Percentiles rank a stretch among this genome's conserved stretches.
These are phyloP conservation scores for Dactylellina parvicollis DNA, from an alignment of 2,329 filamentous ascomycete genomes.

Conservation along the genomic window DNA sequence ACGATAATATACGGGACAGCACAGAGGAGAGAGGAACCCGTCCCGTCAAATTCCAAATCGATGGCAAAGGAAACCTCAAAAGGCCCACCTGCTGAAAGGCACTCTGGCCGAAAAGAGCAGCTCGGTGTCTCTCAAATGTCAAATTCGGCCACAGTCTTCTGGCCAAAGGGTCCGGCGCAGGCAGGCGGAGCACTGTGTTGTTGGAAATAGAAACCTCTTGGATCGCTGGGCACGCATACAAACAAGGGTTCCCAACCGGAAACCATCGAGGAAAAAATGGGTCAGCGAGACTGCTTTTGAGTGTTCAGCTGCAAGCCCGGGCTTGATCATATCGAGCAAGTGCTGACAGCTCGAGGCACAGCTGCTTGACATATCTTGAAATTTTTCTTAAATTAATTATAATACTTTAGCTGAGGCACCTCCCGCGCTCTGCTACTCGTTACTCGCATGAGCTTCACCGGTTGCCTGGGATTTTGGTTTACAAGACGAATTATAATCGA, in stretches of 20 bases:
- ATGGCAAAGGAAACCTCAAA: background rate
- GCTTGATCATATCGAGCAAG: slow-evolving; percentile 37
- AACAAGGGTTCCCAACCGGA: slow-evolving; percentile 13
- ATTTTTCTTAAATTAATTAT: slow-evolving; percentile 13
- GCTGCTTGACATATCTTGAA: slow-evolving; percentile 28
- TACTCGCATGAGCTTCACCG: slow-evolving; percentile 11
- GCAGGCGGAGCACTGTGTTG: slow-evolving; percentile 33
- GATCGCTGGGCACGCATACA: slow-evolving; percentile 31
- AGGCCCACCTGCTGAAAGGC: background rate
- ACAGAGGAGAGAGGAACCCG: too few relatives aligned
- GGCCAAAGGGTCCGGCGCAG: background rate
- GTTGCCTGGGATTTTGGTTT: too few relatives aligned
- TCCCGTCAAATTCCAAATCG: slow-evolving; percentile 13
- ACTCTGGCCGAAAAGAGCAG: slow-evolving; percentile 23
- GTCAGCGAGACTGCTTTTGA: slow-evolving; percentile 19
- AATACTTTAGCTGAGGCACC: slow-evolving; percentile 25
- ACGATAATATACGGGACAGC: background rate
- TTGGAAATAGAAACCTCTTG: slow-evolving; percentile 34
- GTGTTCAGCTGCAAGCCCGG: slow-evolving; percentile 38
- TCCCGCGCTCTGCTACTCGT: too few relatives aligned
- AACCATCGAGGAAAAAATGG: background rate
- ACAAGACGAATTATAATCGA: background rate
- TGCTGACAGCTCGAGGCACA: slow-evolving; percentile 26
- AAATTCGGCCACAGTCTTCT: background rate
- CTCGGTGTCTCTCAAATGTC: slow-evolving; percentile 13